Base-by-base conservation (phyloP, 768 basidiomycete genomes). In the Hydnomerulius pinastri region DNA sequence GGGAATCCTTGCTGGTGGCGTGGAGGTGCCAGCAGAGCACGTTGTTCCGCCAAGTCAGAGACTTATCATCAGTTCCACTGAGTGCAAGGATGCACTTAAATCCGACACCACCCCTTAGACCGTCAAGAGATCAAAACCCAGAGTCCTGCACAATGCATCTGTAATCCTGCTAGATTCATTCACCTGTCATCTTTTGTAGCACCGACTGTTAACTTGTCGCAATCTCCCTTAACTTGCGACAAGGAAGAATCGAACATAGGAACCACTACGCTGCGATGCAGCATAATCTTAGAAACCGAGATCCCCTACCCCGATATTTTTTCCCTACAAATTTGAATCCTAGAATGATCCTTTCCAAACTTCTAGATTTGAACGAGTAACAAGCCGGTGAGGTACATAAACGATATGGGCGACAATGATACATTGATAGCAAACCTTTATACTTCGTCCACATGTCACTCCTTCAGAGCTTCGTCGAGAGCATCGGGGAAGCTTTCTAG, bases 1-100 rank as follows among this genome's bases (percentile, higher is more conserved):
- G 56, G 86, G 84, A 52, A 74, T 84, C 46, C 73, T 88, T 38
- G 75, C 77, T 33, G 86, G 83, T 8, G 85, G 86, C 32, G 76
- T 83, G 56, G 83, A 87, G 66, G 73, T 74, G 9, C 63, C 71
- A 41, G 56, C 66, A 23, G 73, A 76, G 29, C 71, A 72, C 53
- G 61, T 70, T 30, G 67, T 81, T 23, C 76, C 83, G 37, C 75
- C 76, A 18, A 68, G 75, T 12, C 75, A 77, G 55, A 68, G 67
- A 41, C 66, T 81, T 38, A 40, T 69, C 18, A 70, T 68, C 43
- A 57, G 59, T 37, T 13, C 53, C 20, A 40, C 55, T n/a, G 27
- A 39, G 23, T 46, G 57, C 38, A 55, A 43, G 30, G 48, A 42
- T 20, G 44, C 42, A 13, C 8, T 28, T 20, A 41, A 24, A 41